Percentiles rank a stretch among this genome's conserved stretches.
These are phyloP conservation scores for Sphagnurus paluster DNA, from an alignment of 1,284 basidiomycete species.

Conservation along the genomic window DNA sequence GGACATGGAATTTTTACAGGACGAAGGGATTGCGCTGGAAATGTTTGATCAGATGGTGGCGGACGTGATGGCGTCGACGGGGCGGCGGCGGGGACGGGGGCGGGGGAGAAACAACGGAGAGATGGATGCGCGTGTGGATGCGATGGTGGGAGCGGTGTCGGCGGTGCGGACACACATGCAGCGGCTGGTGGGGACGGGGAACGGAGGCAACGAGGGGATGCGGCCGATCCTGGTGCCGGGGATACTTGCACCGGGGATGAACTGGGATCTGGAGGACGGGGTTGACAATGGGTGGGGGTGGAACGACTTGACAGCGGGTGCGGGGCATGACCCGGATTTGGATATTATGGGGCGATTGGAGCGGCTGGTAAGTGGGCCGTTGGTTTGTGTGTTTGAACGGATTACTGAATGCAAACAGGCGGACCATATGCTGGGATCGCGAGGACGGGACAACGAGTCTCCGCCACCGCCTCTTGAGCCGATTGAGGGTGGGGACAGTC, in stretches of 20 bases:
- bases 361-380: slow-evolving; percentile 24
- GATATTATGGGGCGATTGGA: slow-evolving; percentile 28
- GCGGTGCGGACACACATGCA: slow-evolving; percentile 13
- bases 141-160: slow-evolving; percentile 12
- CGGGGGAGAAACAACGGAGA: background rate
- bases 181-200: slow-evolving; percentile 3
- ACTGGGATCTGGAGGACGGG: slow-evolving; percentile 17
- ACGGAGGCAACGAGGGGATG: background rate
- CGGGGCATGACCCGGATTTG: slow-evolving; percentile 17
- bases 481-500: slow-evolving; percentile 6
- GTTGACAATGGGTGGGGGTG: slow-evolving; percentile 15
- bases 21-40: slow-evolving; percentile 15
- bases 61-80: slow-evolving; percentile 10
- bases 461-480: slow-evolving; percentile 13
- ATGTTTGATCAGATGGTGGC: slow-evolving; percentile 18
- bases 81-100: slow-evolving; percentile 1
- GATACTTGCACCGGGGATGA: background rate
- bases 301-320: slow-evolving; percentile 16
- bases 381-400: background rate
- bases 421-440: slow-evolving; percentile 17
- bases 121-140: slow-evolving; percentile 7
- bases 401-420: slow-evolving; percentile 10
- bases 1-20: slow-evolving; percentile 1
- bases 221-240: slow-evolving; percentile 11
- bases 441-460: slow-evolving; percentile 10